Evolutionary conservation across 2,329 filamentous ascomycete species (phyloP).

Genomic region (Knufia fluminis): DNA sequence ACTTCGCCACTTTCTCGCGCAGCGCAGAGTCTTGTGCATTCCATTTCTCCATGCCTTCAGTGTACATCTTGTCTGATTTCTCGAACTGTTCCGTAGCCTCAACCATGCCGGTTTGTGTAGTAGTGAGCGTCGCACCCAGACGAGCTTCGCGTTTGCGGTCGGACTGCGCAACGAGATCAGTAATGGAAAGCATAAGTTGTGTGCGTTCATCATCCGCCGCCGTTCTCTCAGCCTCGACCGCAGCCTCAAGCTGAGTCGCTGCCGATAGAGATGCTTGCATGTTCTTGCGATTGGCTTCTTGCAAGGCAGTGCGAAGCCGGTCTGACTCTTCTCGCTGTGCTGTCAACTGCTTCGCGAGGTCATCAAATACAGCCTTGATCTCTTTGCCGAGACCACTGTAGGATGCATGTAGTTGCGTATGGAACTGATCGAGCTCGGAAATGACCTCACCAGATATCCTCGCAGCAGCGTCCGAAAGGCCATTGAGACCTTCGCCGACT

Average conservation of each 20-base stretch:
- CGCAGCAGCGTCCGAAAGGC: slow-evolving; percentile 74
- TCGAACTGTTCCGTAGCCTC: slow-evolving; percentile 58
- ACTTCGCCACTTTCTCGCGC: slow-evolving; percentile 60
- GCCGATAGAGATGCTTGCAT: slow-evolving; percentile 59
- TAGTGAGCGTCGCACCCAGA: slow-evolving; percentile 53
- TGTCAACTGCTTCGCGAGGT: slow-evolving; percentile 63
- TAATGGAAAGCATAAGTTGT: slow-evolving; percentile 65
- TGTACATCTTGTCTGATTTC: slow-evolving; percentile 56
- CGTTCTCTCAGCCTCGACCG: slow-evolving; percentile 66
- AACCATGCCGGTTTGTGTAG: slow-evolving; percentile 56
- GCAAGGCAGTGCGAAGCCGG: slow-evolving; percentile 60
- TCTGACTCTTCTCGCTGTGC: slow-evolving; percentile 70
- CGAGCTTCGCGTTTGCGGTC: slow-evolving; percentile 65
- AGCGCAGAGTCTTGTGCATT: slow-evolving; percentile 58
- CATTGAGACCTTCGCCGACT: slow-evolving; percentile 74
- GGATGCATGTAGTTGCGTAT: slow-evolving; percentile 69
- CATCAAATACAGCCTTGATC: slow-evolving; percentile 77
- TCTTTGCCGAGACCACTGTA: slow-evolving; percentile 77
- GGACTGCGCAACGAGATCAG: slow-evolving; percentile 64
- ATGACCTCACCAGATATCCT: slow-evolving; percentile 84
- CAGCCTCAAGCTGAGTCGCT: slow-evolving; percentile 56
- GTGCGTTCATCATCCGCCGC: slow-evolving; percentile 65
- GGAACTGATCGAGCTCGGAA: slow-evolving; percentile 74
- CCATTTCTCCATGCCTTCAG: slow-evolving; percentile 66
- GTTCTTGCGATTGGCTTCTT: slow-evolving; percentile 58